Evolutionary conservation across 768 basidiomycete species (phyloP), one percentile per base, ranked within the genome.

Genomic region (Boletus tylopilopsis): DNA sequence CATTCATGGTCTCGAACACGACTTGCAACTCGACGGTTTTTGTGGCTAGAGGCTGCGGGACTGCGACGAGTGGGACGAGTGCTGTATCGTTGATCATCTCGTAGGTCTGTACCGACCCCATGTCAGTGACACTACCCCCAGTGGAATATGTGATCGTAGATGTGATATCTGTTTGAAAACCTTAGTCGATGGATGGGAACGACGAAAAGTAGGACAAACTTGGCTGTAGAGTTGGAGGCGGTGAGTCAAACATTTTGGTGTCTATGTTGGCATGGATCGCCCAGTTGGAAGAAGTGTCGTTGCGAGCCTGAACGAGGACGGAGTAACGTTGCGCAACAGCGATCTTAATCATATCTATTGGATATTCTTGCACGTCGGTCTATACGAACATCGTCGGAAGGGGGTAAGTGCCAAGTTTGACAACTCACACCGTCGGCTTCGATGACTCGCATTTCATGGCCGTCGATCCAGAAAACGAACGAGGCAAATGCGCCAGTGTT

Each of bases 261-360:
- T 94, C 90, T 81, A 97, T 90, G 73, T 94, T 90, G 6, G 88
- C 87, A 62, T 93, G 90, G 50, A 99, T 82, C 43, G 80, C 82
- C 84, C 85, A 98, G 73, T 99, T 96, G 19, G 79, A 72, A 3
- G 78, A 71, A 0, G 85, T 87, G 55, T 93, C 89, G 68, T 94
- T 94, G 41, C 87, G 81, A 10, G 95, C 94, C 11, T 85, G 86
- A 45, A 99, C 90, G 27, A 97, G 82, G 34, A 99, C 74, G 0
- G 94, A 94, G 68, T 95, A 96, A 18, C 95, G 83, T 67, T 98
- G 95, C 0, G 94, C 94, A 25, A 87, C 92, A 13, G 90, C 76
- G 49, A 97, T 49, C 36, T 81, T 77, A 42, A 97, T 60, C 32
- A 87, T 66, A 63, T 90, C 87, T 54, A 84, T 84, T 0, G 84